Conservation (phyloP, 495 filamentous ascomycete species). For the Hypoxylon lenormandii region DNA sequence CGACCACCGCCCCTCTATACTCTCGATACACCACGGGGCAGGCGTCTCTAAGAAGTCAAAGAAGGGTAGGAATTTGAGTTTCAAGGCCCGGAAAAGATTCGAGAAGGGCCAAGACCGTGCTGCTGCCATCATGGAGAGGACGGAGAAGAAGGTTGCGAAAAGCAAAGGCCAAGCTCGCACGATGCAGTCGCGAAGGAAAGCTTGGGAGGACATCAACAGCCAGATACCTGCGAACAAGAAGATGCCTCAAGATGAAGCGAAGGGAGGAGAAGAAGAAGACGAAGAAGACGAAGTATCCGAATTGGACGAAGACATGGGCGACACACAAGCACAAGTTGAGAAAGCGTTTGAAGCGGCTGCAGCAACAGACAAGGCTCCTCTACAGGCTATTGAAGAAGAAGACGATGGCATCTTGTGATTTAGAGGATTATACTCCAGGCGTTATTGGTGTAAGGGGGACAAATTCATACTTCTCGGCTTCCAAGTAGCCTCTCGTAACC, state of each 20-base stretch:
- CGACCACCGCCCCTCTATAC: slow-evolving; percentile 67
- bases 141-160: slow-evolving; percentile 74
- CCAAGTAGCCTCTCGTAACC: not conserved
- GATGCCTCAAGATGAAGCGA: slow-evolving; percentile 6
- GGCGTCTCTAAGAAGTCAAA: slow-evolving; percentile 75
- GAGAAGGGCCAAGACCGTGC: slow-evolving; percentile 80
- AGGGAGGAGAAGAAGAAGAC: slow-evolving; percentile 30
- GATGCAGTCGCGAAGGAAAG: slow-evolving; percentile 67
- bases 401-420: slow-evolving; percentile 47
- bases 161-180: slow-evolving; percentile 70
- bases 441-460: slow-evolving; percentile 31
- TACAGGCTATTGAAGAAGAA: slow-evolving; percentile 29
- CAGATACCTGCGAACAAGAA: slow-evolving; percentile 44
- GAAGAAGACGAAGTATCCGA: slow-evolving; percentile 48
- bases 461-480: not conserved
- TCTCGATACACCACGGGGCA: slow-evolving; percentile 69
- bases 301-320: slow-evolving; percentile 56
- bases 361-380: slow-evolving; percentile 1
- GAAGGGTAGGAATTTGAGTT: slow-evolving; percentile 70
- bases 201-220: slow-evolving; percentile 72
- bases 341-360: not conserved
- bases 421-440: slow-evolving; percentile 11
- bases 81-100: slow-evolving; percentile 73
- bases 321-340: slow-evolving; percentile 30
- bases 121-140: slow-evolving; percentile 74